phyloP scores from a whole-genome alignment of 2,329 filamentous ascomycete genomes.

The Pyricularia sp. region DNA sequence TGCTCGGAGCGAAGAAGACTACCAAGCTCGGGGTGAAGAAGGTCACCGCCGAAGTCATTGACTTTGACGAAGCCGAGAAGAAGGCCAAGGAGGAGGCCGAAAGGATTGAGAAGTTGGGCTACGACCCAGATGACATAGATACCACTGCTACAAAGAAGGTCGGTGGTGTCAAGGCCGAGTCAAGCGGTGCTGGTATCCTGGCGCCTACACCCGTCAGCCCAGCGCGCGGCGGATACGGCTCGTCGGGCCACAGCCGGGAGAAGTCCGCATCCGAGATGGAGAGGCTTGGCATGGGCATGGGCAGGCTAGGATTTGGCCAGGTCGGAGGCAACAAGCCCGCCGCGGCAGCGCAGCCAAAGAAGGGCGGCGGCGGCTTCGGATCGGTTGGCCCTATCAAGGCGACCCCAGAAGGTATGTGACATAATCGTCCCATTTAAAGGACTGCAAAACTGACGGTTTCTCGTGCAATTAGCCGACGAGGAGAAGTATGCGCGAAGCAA shows the following conservation, averaged over 20 bases:
- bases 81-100: conserved; percentile 97
- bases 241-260: conserved; percentile 45
- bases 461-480: conserved; percentile 52
- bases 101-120: conserved; percentile 88
- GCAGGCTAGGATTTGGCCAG: conserved; percentile 80
- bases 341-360: conserved; percentile 53
- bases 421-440: neutral
- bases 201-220: conserved; percentile 70
- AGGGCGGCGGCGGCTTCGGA: conserved; percentile 79
- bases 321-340: conserved; percentile 56
- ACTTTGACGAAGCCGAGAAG: conserved; percentile 95
- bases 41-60: conserved; percentile 67
- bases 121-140: conserved; percentile 83
- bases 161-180: conserved; percentile 24
- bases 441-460: neutral
- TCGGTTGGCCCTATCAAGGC: conserved; percentile 70
- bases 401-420: conserved; percentile 49
- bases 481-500: conserved; percentile 78
- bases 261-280: conserved; percentile 74
- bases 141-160: conserved; percentile 34
- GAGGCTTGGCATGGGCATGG: conserved; percentile 80
- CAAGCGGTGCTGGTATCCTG: conserved; percentile 34
- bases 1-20: conserved; percentile 77
- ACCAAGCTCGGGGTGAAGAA: conserved; percentile 92
- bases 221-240: conserved; percentile 47